These are phyloP conservation scores for Citrus reticulata DNA, from an alignment of 345 rosid species.

Conservation along the genomic window DNA sequence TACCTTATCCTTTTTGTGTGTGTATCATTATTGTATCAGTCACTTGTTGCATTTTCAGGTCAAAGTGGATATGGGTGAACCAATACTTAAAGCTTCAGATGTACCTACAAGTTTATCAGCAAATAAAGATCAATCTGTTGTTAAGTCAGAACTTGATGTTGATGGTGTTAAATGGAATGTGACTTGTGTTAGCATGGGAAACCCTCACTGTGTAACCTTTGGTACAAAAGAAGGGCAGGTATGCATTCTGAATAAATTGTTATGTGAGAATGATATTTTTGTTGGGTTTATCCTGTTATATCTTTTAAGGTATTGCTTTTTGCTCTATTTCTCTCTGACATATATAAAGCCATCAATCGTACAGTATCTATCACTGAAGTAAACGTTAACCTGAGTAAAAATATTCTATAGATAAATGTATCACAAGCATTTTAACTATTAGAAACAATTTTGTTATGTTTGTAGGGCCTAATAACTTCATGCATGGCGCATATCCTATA, in stretches of 20 bases:
- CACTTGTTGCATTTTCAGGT: constrained; percentile 46
- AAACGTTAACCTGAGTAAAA: background rate
- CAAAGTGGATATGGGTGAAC: constrained; percentile 94
- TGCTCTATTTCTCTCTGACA: background rate
- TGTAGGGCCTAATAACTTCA: background rate
- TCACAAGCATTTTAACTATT: background rate
- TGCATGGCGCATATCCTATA: background rate
- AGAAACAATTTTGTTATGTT: background rate
- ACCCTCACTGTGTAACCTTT: constrained; percentile 91
- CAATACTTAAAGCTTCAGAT: constrained; percentile 72
- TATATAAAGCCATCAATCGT: background rate
- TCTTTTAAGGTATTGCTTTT: background rate
- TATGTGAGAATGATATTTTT: background rate
- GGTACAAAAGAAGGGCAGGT: constrained; percentile 68
- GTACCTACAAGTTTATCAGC: constrained; percentile 75
- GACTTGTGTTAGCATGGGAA: constrained; percentile 99
- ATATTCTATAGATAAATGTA: background rate
- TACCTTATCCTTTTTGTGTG: background rate
- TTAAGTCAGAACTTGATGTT: constrained; percentile 57
- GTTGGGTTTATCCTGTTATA: background rate
- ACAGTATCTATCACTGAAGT: background rate
- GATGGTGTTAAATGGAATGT: constrained; percentile 87
- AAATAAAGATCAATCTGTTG: constrained; percentile 59
- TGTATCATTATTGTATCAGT: background rate
- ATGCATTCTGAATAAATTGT: constrained; percentile 17